phyloP scores from a whole-genome alignment of 1,284 basidiomycete species.

The Neolentinus lepideus region DNA sequence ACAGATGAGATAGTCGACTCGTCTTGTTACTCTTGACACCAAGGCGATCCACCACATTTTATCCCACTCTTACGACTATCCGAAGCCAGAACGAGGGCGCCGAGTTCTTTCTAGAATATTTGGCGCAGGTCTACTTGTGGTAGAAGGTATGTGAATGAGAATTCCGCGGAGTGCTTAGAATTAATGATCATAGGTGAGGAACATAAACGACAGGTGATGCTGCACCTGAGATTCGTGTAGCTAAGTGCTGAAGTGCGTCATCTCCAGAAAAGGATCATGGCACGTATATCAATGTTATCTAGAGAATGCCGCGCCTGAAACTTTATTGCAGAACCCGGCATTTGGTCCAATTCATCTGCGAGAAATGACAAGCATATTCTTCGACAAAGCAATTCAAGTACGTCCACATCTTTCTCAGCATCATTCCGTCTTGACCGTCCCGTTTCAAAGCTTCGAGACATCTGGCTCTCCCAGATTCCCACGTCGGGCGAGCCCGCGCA shows the following conservation, averaged over 20 bases:
- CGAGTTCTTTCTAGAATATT: conserved; percentile 31
- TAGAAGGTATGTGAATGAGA: conserved; percentile 26
- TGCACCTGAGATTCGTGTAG: background rate
- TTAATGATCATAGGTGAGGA: conserved; percentile 20
- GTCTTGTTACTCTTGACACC: conserved; percentile 38
- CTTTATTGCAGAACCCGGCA: conserved; percentile 21
- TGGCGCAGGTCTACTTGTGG: conserved; percentile 36
- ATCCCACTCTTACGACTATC: conserved; percentile 36
- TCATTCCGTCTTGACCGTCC: background rate
- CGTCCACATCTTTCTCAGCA: background rate
- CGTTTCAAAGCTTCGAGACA: conserved; percentile 13
- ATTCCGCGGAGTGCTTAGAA: background rate
- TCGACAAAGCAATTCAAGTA: conserved; percentile 24
- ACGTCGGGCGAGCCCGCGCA: conserved; percentile 6
- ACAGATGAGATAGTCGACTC: conserved; percentile 17
- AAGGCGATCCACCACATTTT: conserved; percentile 45
- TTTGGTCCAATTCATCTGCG: conserved; percentile 26
- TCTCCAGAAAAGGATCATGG: conserved; percentile 25
- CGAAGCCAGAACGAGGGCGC: conserved; percentile 33
- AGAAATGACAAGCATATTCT: conserved; percentile 25
- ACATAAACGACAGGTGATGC: conserved; percentile 40
- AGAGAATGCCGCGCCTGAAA: background rate
- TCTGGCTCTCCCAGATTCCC: conserved; percentile 7
- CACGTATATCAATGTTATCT: conserved; percentile 10
- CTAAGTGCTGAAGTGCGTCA: background rate